Evolutionary conservation across 495 filamentous ascomycete species (phyloP).

Genomic region (Aspergillus sclerotioniger): DNA sequence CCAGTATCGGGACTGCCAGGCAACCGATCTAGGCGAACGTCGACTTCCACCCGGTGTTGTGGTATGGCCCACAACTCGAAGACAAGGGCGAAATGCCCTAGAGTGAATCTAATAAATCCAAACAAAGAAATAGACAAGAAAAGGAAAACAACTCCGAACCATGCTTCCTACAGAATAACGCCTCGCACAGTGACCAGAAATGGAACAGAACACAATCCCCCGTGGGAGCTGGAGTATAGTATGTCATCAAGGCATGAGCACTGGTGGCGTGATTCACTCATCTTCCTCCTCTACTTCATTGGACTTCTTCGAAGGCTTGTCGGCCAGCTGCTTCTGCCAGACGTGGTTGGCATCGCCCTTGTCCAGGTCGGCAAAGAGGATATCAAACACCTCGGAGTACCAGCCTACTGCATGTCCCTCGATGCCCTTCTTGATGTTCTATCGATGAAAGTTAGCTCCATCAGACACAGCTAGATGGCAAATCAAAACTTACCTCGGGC

Average conservation of each 20-base stretch:
- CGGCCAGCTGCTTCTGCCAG: slow-evolving; percentile 70
- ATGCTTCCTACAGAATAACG: slow-evolving; percentile 28
- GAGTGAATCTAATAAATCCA: slow-evolving; percentile 10
- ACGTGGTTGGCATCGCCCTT: slow-evolving; percentile 63
- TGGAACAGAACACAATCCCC: slow-evolving; percentile 8
- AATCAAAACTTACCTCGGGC: slow-evolving; percentile 67
- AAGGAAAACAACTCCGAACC: slow-evolving; percentile 23
- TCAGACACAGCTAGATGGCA: slow-evolving; percentile 1
- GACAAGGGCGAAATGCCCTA: slow-evolving; percentile 6
- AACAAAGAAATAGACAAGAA: slow-evolving; percentile 6
- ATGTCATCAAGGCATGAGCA: slow-evolving; percentile 13
- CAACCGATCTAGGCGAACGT: slow-evolving; percentile 1
- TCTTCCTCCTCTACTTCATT: slow-evolving; percentile 40
- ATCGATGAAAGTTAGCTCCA: slow-evolving; percentile 19
- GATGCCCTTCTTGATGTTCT: slow-evolving; percentile 98
- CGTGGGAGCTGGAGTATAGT: slow-evolving; percentile 18
- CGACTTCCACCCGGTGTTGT: slow-evolving; percentile 4
- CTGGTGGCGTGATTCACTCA: slow-evolving; percentile 23
- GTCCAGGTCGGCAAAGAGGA: slow-evolving; percentile 86
- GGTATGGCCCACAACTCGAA: neutral
- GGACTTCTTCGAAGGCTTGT: slow-evolving; percentile 50
- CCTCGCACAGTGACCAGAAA: slow-evolving; percentile 24
- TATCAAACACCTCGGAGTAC: slow-evolving; percentile 91
- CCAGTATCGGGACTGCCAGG: neutral
- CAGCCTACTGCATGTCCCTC: slow-evolving; percentile 86